Percentiles rank a stretch among this genome's conserved stretches.
Conservation (phyloP, 768 basidiomycete genomes). For the Panaeolus cyanescens region DNA sequence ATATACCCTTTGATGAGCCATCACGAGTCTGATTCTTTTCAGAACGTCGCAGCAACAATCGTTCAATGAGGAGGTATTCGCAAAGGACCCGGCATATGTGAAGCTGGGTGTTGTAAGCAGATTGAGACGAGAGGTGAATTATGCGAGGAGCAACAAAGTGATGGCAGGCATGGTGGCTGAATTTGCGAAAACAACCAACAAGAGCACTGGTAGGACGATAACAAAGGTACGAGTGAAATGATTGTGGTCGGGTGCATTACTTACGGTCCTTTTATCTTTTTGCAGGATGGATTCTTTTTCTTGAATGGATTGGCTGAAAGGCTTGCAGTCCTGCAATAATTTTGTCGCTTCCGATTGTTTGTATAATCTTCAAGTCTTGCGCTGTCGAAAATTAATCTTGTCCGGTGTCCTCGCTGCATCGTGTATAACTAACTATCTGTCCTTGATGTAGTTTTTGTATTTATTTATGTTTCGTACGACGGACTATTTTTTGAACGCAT, state of each 20-base stretch:
- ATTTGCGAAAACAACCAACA: conserved; percentile 70
- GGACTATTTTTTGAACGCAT: background rate
- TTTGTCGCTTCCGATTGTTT: conserved; percentile 6
- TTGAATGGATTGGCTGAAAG: conserved; percentile 60
- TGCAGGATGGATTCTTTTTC: conserved; percentile 67
- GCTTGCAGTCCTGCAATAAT: conserved; percentile 43
- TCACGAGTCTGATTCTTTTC: conserved; percentile 7
- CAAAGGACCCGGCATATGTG: conserved; percentile 47
- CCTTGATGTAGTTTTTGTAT: background rate
- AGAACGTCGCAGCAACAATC: conserved; percentile 41
- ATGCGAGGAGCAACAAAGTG: conserved; percentile 51
- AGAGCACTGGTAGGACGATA: conserved; percentile 67
- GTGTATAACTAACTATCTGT: background rate
- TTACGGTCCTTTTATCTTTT: conserved; percentile 3
- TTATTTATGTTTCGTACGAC: background rate
- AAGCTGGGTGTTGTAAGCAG: conserved; percentile 64
- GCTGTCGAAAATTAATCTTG: background rate
- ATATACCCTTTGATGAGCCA: background rate
- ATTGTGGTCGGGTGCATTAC: background rate
- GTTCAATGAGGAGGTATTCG: conserved; percentile 38
- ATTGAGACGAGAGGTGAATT: conserved; percentile 54
- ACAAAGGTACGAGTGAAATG: conserved; percentile 52
- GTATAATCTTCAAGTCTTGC: background rate
- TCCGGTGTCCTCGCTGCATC: background rate
- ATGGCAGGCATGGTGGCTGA: conserved; percentile 69